Base-by-base conservation (phyloP, 768 basidiomycete genomes). In the Scleroderma citrinum region DNA sequence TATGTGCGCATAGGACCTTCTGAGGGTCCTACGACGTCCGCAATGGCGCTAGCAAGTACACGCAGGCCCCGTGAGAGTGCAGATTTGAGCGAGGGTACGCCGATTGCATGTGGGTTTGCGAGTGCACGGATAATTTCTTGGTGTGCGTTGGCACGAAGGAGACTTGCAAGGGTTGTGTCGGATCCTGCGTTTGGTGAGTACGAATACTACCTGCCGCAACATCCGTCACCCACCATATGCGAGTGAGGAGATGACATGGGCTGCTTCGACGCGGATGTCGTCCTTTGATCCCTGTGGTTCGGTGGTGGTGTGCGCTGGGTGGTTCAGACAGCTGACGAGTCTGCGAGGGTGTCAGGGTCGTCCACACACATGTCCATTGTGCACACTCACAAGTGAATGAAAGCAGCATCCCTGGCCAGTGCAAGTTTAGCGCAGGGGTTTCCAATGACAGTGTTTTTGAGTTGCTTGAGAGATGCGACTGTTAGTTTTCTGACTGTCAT, bases 361-460 rank as follows among this genome's bases (percentile, higher is more conserved):
- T 34, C 30, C 48, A 20, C 21, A 44, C 34, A 47, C 40, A 35
- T 39, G 19, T 38, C 14, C 24, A 26, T 45, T 16, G 43, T 17
- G 2, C 35, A 0, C 1, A 70, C 76, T 58, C 56, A 85, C 82
- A 68, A 72, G 54, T 72, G 69, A 16, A 90, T 68, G 58, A 83
- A 81, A 3, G 59, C 62, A 12, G 74, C 68, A 55, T 90, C 83
- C 37, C 71, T 66, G 1, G 81, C 78, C 1, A 87, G 66, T 13
- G 74, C 63, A 2, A 72, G 59, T 62, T 91, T 91, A 1, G 85
- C 84, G 0, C 80, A 76, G 0, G 85, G 87, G 53, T 89, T 91
- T 2, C 88, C 88, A 34, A 90, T 89, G 43, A 89, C 83, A 1
- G 73, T 62, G 63, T 90, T 90, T 67, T 89, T 89, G 51, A 80